Conservation (phyloP, 345 rosid species). For the Gossypium rotundifolium region DNA sequence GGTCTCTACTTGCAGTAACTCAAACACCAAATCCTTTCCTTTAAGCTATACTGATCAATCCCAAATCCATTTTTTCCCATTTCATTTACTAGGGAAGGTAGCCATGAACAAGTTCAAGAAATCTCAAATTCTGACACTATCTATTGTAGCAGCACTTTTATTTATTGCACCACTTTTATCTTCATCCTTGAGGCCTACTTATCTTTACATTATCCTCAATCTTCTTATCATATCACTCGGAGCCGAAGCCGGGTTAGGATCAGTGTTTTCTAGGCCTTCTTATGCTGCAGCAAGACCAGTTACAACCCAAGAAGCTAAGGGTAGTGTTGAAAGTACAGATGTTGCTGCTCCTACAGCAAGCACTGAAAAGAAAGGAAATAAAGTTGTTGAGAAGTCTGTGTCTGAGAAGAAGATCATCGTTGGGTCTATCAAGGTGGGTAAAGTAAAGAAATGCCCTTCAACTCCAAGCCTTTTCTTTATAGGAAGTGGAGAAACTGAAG, state of each 20-base stretch:
- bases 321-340: background rate
- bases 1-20: constrained; percentile 13
- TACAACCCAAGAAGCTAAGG: background rate
- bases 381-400: constrained; percentile 28
- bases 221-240: constrained; percentile 56
- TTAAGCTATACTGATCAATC: background rate
- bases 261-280: constrained; percentile 34
- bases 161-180: constrained; percentile 42
- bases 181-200: constrained; percentile 41
- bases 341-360: constrained; percentile 2
- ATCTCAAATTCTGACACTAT: constrained; percentile 37
- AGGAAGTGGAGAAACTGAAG: constrained; percentile 34
- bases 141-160: constrained; percentile 43
- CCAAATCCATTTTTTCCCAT: background rate
- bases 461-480: constrained; percentile 59
- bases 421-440: constrained; percentile 12
- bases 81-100: background rate
- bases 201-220: constrained; percentile 52
- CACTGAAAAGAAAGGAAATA: constrained; percentile 12
- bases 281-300: constrained; percentile 21
- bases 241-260: constrained; percentile 61
- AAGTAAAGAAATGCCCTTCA: constrained; percentile 45
- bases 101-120: constrained; percentile 41
- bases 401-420: constrained; percentile 24
- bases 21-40: constrained; percentile 1